Evolutionary conservation across 192 early-diverging fungal species (phyloP), one percentile per base, ranked within the genome.

Genomic region (Podila minutissima): DNA sequence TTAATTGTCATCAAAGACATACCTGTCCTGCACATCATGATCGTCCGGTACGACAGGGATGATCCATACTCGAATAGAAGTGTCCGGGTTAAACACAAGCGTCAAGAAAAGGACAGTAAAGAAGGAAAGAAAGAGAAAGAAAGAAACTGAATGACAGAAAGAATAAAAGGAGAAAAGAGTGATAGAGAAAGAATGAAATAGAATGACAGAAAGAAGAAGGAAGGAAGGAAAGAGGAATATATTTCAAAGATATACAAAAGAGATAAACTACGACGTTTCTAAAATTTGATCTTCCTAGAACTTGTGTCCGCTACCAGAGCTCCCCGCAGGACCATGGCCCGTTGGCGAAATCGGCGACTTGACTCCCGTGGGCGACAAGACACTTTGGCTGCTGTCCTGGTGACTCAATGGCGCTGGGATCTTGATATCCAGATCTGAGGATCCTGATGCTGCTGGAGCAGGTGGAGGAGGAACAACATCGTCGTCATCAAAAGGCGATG

Each of bases 21-120:
- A 81, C 76, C 76, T 81, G 0, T 72, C 66, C 2, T 66, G 41
- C 7, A 53, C 59, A 33, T 73, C 76, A 29, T 51, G 61, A 6
- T 72, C 71, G 64, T 81, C 76, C 26, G 76, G 70, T 1, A 37
- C 35, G 22, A 81, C 66, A 28, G 71, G 76, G n/a, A 81, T 81
- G 28, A 81, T 69, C 76, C 76, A 72, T 17, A 71, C 76, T 50
- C 66, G 76, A 17, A 60, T 24, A 26, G 57, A 41, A 7, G 70
- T 72, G 24, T 72, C 62, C 10, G 76, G 71, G 64, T 81, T 72
- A 31, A 81, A 64, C 1, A 62, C 72, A 38, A 81, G 33, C 0
- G 70, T n/a, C n/a, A n/a, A 29, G 29, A n/a, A 29, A 29, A 22
- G 20, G 13, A 15, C n/a, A n/a, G n/a, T n/a, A 64, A 9, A 9